Evolutionary conservation across 2,329 filamentous ascomycete species (phyloP).

Genomic region (Colletotrichum gloeosporioides): DNA sequence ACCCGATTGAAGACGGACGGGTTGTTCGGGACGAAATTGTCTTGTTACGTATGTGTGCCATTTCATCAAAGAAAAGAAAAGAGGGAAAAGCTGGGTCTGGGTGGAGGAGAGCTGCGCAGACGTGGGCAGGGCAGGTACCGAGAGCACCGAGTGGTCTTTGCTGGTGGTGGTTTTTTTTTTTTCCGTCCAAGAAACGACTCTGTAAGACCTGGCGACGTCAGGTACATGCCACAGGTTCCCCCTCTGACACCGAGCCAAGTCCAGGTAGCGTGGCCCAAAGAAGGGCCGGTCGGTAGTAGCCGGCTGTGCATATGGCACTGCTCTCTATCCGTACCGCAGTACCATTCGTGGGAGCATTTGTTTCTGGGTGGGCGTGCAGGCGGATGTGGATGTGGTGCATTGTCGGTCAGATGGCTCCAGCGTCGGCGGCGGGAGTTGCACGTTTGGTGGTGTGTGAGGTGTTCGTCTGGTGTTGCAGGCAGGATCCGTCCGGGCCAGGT

Average conservation of each 20-base stretch:
- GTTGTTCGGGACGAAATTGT: background rate
- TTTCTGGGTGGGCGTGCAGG: background rate
- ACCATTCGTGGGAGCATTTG: background rate
- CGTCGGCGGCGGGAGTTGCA: background rate
- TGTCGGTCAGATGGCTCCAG: conserved; percentile 5
- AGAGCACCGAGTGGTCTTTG: background rate
- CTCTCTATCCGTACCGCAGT: background rate
- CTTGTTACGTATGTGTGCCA: background rate
- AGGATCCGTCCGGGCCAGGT: background rate
- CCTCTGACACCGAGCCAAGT: background rate
- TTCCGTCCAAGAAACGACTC: background rate
- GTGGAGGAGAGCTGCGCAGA: background rate
- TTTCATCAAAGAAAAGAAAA: conserved; percentile 4
- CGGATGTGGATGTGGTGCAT: background rate
- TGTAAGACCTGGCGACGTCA: background rate
- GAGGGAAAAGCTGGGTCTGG: background rate
- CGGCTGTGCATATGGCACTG: background rate
- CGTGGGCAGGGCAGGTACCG: background rate
- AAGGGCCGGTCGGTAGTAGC: conserved; percentile 12
- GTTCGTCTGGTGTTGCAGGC: background rate
- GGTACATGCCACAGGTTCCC: conserved; percentile 1
- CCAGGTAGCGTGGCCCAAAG: conserved; percentile 1
- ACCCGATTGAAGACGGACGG: background rate
- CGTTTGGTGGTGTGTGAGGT: background rate
- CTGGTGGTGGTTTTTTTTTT: background rate